These are phyloP conservation scores for Nakataea oryzae DNA, from an alignment of 2,329 filamentous ascomycete genomes.

Conservation along the genomic window DNA sequence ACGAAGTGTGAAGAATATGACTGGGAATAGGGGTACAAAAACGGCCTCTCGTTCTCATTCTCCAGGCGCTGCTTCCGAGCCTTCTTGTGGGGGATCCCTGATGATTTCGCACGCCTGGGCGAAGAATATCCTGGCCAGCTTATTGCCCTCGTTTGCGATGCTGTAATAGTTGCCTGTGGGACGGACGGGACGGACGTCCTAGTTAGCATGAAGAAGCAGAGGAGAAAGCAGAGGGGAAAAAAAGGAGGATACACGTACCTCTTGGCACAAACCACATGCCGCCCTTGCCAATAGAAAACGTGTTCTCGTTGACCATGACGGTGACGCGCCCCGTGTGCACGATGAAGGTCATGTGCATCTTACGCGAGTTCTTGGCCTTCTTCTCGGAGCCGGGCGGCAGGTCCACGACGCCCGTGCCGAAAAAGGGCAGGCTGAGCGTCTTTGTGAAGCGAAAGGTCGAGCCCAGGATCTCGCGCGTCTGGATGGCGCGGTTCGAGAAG, in stretches of 20 bases:
- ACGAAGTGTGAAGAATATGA: no score
- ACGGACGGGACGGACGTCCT: neutral
- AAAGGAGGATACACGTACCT: conserved; percentile 48
- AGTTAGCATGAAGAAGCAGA: conserved; percentile 1
- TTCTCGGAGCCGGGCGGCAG: conserved; percentile 76
- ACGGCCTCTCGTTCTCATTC: neutral
- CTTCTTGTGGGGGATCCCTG: neutral
- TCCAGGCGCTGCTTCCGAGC: neutral
- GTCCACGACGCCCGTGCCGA: conserved; percentile 84
- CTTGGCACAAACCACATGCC: conserved; percentile 91
- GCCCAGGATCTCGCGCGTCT: conserved; percentile 47
- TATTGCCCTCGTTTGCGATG: conserved; percentile 70
- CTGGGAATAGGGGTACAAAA: neutral
- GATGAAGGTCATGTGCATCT: conserved; percentile 97
- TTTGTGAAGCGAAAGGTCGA: conserved; percentile 83
- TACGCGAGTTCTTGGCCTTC: conserved; percentile 80
- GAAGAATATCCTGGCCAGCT: conserved; percentile 76
- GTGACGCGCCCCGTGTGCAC: conserved; percentile 74
- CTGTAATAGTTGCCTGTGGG: conserved; percentile 82
- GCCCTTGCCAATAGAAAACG: conserved; percentile 76
- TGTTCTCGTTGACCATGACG: conserved; percentile 64
- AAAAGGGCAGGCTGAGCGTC: conserved; percentile 72
- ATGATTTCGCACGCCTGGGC: conserved; percentile 66
- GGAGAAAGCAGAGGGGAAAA: conserved; percentile 3
- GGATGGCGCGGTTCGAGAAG: conserved; percentile 42